Conservation (phyloP, 768 basidiomycete genomes). For the Cubamyces sp. region DNA sequence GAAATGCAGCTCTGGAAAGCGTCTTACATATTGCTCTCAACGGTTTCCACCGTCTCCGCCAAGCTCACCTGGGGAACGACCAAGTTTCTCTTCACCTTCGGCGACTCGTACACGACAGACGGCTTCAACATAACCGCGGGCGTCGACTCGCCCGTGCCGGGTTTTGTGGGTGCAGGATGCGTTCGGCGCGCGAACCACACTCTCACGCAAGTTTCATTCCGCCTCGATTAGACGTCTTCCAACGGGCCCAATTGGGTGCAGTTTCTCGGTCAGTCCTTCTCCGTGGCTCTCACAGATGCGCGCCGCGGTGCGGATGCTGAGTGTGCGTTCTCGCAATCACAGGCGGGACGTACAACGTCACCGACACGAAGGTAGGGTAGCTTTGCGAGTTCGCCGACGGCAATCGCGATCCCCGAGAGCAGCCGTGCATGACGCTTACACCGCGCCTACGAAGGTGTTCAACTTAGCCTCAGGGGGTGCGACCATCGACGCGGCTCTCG, state of each 20-base stretch:
- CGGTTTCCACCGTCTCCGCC: constrained; percentile 23
- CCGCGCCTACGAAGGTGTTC: constrained; percentile 30
- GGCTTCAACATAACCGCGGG: constrained; percentile 65
- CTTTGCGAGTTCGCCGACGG: constrained; percentile 13
- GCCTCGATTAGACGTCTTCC: constrained; percentile 50
- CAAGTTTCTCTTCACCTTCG: constrained; percentile 61
- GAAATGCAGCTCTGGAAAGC: constrained; percentile 17
- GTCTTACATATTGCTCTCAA: constrained; percentile 9
- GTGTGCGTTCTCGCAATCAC: neutral
- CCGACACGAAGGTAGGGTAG: constrained; percentile 47
- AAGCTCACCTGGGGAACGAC: constrained; percentile 54
- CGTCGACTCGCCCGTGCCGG: constrained; percentile 53
- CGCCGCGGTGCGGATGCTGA: neutral
- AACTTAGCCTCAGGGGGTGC: constrained; percentile 44
- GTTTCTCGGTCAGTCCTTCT: constrained; percentile 45
- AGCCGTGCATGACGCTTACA: neutral
- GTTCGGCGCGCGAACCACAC: neutral
- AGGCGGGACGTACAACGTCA: constrained; percentile 61
- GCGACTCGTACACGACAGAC: constrained; percentile 64
- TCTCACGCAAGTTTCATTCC: constrained; percentile 17
- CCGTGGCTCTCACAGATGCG: constrained; percentile 8
- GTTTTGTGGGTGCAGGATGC: constrained; percentile 45
- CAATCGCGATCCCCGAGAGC: constrained; percentile 13
- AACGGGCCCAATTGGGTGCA: constrained; percentile 69
- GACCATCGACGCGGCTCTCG: constrained; percentile 43